Evolutionary conservation across 176 grass and related monocot genomes (phyloP).

Genomic region (Musa schizocarpa): DNA sequence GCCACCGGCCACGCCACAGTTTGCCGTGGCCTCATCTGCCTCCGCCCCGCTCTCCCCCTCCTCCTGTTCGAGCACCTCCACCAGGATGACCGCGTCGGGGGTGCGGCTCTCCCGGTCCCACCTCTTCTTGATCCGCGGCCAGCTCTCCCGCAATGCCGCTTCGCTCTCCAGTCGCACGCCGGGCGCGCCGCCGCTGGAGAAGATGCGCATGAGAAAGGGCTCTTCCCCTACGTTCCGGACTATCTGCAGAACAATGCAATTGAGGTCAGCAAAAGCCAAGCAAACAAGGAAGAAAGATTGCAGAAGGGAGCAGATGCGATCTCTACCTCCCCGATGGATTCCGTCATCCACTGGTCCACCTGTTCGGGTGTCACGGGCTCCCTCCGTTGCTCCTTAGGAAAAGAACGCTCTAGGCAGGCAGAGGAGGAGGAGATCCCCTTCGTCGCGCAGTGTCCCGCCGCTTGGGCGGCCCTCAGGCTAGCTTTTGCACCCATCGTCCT

Average conservation of each 20-base stretch:
- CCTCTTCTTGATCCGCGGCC: conserved; percentile 44
- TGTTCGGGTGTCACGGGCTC: conserved; percentile 19
- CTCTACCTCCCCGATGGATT: conserved; percentile 28
- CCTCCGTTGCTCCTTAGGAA: neutral
- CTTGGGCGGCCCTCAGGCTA: neutral
- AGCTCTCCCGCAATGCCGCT: conserved; percentile 37
- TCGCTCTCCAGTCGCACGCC: conserved; percentile 42
- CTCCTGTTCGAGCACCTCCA: conserved; percentile 38
- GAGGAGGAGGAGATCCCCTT: neutral
- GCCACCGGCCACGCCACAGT: neutral
- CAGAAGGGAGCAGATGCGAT: neutral
- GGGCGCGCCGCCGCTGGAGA: neutral
- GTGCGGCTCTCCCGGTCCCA: conserved; percentile 29
- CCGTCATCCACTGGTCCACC: conserved; percentile 31
- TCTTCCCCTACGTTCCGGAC: conserved; percentile 31
- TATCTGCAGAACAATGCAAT: conserved; percentile 16
- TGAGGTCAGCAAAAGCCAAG: neutral
- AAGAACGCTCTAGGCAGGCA: neutral
- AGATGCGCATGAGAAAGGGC: conserved; percentile 22
- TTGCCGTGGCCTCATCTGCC: neutral
- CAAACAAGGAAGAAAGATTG: neutral
- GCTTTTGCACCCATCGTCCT: neutral
- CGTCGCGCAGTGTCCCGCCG: neutral
- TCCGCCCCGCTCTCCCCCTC: conserved; percentile 2
- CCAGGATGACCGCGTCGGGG: conserved; percentile 76